Conservation (phyloP, 805 yeast genomes). For the Candida ascalaphidarum region DNA sequence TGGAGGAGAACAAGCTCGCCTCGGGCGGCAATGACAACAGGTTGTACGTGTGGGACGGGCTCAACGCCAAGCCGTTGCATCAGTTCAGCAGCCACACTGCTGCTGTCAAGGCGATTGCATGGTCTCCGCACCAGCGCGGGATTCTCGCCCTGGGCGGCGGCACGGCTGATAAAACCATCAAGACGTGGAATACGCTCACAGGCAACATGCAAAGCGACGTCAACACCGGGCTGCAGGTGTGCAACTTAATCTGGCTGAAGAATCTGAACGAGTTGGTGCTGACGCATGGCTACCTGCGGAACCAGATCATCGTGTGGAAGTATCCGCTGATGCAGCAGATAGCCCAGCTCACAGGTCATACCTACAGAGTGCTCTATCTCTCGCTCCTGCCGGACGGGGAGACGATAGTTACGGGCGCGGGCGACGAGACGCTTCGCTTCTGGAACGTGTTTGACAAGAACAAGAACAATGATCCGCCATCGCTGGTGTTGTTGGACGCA, state of each 20-base stretch:
- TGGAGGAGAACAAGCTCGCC: slow-evolving; percentile 84
- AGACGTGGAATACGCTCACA: slow-evolving; percentile 85
- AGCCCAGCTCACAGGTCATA: slow-evolving; percentile 90
- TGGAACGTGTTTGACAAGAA: slow-evolving; percentile 91
- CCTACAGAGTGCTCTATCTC: slow-evolving; percentile 82
- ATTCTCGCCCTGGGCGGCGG: slow-evolving; percentile 95
- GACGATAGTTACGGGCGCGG: slow-evolving; percentile 96
- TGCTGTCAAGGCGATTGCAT: slow-evolving; percentile 92
- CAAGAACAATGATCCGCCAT: slow-evolving; percentile 47
- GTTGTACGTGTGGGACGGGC: slow-evolving; percentile 82
- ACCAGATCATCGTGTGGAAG: slow-evolving; percentile 91
- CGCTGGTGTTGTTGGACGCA: slow-evolving; percentile 63
- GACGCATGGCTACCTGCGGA: slow-evolving; percentile 88
- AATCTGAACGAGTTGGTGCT: slow-evolving; percentile 89
- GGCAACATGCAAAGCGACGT: slow-evolving; percentile 68
- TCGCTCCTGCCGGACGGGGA: slow-evolving; percentile 94
- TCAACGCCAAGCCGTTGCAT: slow-evolving; percentile 57
- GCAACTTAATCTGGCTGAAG: slow-evolving; percentile 88
- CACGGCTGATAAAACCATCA: slow-evolving; percentile 83
- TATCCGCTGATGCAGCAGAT: slow-evolving; percentile 88
- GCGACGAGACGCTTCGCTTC: slow-evolving; percentile 91
- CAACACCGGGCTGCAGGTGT: slow-evolving; percentile 96
- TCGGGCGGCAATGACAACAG: slow-evolving; percentile 94
- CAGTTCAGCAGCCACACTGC: slow-evolving; percentile 80
- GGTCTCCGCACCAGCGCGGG: slow-evolving; percentile 98